Percentiles rank a stretch among this genome's conserved stretches.
Evolutionary conservation across 1,284 basidiomycete species (phyloP).

Genomic region (Coniophora puteana): DNA sequence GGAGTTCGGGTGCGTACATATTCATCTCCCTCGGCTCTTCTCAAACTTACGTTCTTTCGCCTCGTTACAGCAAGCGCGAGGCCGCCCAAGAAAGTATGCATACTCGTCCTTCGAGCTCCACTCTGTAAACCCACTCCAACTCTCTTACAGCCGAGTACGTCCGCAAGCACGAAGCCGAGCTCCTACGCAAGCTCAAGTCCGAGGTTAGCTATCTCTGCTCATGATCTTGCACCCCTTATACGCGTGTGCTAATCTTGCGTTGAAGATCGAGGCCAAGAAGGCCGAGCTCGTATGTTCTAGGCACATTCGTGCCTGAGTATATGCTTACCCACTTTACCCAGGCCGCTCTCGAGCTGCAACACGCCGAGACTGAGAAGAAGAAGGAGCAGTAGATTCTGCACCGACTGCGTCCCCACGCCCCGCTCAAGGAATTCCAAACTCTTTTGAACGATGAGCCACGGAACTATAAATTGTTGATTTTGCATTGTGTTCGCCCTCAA

Average conservation of each 20-base stretch:
- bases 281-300: slow-evolving; percentile 45
- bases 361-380: slow-evolving; percentile 28
- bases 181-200: slow-evolving; percentile 53
- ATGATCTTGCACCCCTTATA: background rate
- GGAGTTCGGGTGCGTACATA: slow-evolving; percentile 45
- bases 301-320: slow-evolving; percentile 3
- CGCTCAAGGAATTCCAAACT: slow-evolving; percentile 14
- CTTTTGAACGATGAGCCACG: slow-evolving; percentile 21
- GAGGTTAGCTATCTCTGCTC: slow-evolving; percentile 38
- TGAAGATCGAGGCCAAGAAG: slow-evolving; percentile 56
- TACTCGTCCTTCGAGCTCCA: background rate
- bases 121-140: background rate
- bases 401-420: slow-evolving; percentile 13
- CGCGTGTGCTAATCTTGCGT: slow-evolving; percentile 11
- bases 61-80: slow-evolving; percentile 60
- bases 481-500: slow-evolving; percentile 26
- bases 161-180: slow-evolving; percentile 49
- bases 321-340: slow-evolving; percentile 11
- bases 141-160: slow-evolving; percentile 51
- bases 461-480: too few species aligned
- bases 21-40: slow-evolving; percentile 9
- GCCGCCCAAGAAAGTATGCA: slow-evolving; percentile 63
- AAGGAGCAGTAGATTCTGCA: too few species aligned
- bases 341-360: slow-evolving; percentile 37
- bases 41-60: too few species aligned